Evolutionary conservation across 306 rosid genomes (phyloP).

Genomic region (Lathyrus sativus): DNA sequence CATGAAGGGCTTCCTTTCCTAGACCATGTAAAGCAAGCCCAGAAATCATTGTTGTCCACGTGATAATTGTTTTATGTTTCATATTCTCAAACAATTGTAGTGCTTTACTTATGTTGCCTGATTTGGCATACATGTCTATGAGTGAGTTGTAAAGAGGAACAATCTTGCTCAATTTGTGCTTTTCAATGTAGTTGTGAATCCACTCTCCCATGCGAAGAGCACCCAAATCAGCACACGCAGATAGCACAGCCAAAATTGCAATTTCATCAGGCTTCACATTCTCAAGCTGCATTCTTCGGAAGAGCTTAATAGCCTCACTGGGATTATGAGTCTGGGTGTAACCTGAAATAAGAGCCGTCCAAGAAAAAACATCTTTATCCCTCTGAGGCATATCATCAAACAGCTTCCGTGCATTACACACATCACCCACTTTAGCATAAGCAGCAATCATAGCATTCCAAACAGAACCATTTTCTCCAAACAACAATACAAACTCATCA

Average conservation of each 20-base stretch:
- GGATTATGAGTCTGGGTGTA: conserved; percentile 50
- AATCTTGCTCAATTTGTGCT: conserved; percentile 44
- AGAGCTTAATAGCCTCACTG: conserved; percentile 53
- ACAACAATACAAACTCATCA: conserved; percentile 33
- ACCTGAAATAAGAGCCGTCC: conserved; percentile 66
- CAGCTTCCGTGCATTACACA: conserved; percentile 50
- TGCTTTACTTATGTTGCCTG: conserved; percentile 54
- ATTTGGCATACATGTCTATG: conserved; percentile 75
- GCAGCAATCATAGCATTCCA: conserved; percentile 68
- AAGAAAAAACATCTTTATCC: conserved; percentile 58
- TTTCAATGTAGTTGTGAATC: conserved; percentile 59
- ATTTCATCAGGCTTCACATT: conserved; percentile 66
- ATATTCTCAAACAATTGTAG: conserved; percentile 41
- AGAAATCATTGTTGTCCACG: conserved; percentile 72
- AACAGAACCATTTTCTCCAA: background rate
- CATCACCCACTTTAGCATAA: conserved; percentile 59
- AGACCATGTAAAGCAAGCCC: conserved; percentile 80
- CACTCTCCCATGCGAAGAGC: conserved; percentile 66
- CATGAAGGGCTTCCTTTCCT: conserved; percentile 55
- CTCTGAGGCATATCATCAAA: conserved; percentile 59
- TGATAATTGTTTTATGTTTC: conserved; percentile 52
- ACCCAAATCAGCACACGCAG: conserved; percentile 76
- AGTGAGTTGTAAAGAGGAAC: conserved; percentile 61
- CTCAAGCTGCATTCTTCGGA: conserved; percentile 58
- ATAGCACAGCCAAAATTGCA: conserved; percentile 59